Evolutionary conservation across 345 rosid genomes (phyloP), one percentile per base, ranked within the genome.

Genomic region (Moricandia arvensis): DNA sequence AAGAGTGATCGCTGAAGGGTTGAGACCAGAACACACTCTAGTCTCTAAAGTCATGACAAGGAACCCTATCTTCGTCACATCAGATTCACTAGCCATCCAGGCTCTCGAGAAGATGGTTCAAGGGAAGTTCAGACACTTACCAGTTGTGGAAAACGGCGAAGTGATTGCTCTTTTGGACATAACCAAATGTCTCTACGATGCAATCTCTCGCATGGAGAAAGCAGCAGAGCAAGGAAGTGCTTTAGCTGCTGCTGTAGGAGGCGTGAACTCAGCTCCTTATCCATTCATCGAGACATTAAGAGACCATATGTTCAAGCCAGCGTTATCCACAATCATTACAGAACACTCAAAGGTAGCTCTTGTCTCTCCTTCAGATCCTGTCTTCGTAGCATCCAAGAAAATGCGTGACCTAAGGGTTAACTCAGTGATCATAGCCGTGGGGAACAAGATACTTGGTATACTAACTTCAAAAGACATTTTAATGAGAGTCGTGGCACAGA

Each of bases 71-170:
- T 95, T 92, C 76, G 98, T 95, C 47, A 82, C 89, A 1, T 84
- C 98, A 0, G 98, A 90, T 71, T 79, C 99, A 1, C 83, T 90
- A 45, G 99, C 99, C 69, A 90, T 92, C 43, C 98, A 92, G 61
- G 99, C 99, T 60, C 97, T 95, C 58, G 96, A 90, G 79, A 92
- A 90, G 83, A 95, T 95, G 99, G 90, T 92, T 30, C 99, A 90
- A 54, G 97, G 99, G 5, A 95, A 89, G 68, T 95, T 95, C 66
- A 85, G 97, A 80, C 98, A 95, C 45, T 96, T 95, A 57, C 98
- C 98, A 8, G 99, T 95, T 55, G 99, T 95, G 10, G 97, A 95
- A 75, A 92, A 88, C 69, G 99, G 98, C 21, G 99, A 95, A 86
- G 99, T 95, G 63, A 95, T 90, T 76, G 99, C 99, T 9, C 26